A percentile compares a stretch with the other conserved stretches of the same genome.
These are phyloP conservation scores for Golubevia pallescens DNA, from an alignment of 1,284 basidiomycete genomes.

Conservation along the genomic window DNA sequence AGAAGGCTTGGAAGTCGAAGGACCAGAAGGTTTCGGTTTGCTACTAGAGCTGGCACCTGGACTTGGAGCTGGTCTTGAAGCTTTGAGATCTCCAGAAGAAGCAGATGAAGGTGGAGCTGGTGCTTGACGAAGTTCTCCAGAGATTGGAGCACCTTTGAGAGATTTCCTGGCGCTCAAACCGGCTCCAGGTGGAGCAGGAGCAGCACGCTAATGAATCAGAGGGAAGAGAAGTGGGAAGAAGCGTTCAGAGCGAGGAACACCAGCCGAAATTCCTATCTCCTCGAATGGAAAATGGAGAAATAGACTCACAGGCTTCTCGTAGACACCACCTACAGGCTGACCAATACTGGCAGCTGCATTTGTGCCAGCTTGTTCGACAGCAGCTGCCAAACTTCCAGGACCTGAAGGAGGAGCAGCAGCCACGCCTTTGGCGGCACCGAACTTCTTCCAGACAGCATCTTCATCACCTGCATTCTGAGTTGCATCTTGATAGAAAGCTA, in stretches of 20 bases:
- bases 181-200: conserved; percentile 27
- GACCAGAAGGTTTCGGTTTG: conserved; percentile 1
- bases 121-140: conserved; percentile 9
- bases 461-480: conserved; percentile 57
- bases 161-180: background rate
- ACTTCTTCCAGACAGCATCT: conserved; percentile 64
- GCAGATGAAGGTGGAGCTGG: conserved; percentile 26
- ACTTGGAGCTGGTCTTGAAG: conserved; percentile 34
- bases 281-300: background rate
- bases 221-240: background rate
- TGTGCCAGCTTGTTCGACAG: conserved; percentile 4
- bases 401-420: conserved; percentile 7
- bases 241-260: background rate
- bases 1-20: conserved; percentile 16
- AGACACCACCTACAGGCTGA: conserved; percentile 16
- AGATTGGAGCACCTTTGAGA: conserved; percentile 4
- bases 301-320: conserved; percentile 16
- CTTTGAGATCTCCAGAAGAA: conserved; percentile 31
- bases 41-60: conserved; percentile 3
- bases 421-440: conserved; percentile 41
- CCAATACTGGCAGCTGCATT: conserved; percentile 8
- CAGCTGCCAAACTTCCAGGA: conserved; percentile 15
- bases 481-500: conserved; percentile 89
- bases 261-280: background rate
- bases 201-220: conserved; percentile 17